Conservation (phyloP, 352 stramenopile species). For the Phytophthora macrochlamydospora region DNA sequence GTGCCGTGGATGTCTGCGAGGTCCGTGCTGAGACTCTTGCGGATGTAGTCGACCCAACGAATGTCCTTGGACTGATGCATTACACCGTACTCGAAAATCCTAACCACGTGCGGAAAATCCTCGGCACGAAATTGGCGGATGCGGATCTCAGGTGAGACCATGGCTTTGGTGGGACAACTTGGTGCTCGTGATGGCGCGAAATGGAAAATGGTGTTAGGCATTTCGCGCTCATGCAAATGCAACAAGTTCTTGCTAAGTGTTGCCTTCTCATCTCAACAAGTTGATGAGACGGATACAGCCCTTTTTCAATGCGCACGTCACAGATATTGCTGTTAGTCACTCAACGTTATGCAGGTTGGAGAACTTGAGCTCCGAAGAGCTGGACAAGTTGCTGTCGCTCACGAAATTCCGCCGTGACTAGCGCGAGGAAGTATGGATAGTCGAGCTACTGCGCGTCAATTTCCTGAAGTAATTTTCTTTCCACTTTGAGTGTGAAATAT, state of each 20-base stretch:
- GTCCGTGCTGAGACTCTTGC: constrained; percentile 20
- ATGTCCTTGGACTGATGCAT: background rate
- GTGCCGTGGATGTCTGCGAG: constrained; percentile 23
- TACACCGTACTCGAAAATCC: background rate
- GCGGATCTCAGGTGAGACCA: background rate
- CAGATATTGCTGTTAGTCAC: too few species aligned
- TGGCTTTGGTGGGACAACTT: background rate
- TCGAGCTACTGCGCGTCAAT: background rate
- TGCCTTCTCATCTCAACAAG: too few species aligned
- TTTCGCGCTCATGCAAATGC: background rate
- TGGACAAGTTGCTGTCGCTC: constrained; percentile 33
- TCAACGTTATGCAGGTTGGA: constrained; percentile 41
- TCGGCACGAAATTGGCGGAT: background rate
- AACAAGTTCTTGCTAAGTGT: too few species aligned
- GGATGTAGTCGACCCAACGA: constrained; percentile 15
- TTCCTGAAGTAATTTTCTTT: too few species aligned
- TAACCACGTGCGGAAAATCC: background rate
- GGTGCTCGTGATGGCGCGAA: background rate
- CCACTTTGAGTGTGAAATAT: too few species aligned
- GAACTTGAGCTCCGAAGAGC: constrained; percentile 50
- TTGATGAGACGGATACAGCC: too few species aligned
- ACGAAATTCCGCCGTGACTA: constrained; percentile 17
- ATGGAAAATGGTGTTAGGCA: background rate
- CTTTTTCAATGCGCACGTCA: too few species aligned
- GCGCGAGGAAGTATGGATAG: background rate